Conservation (phyloP, 306 rosid genomes). For the Corylus heterophylla region DNA sequence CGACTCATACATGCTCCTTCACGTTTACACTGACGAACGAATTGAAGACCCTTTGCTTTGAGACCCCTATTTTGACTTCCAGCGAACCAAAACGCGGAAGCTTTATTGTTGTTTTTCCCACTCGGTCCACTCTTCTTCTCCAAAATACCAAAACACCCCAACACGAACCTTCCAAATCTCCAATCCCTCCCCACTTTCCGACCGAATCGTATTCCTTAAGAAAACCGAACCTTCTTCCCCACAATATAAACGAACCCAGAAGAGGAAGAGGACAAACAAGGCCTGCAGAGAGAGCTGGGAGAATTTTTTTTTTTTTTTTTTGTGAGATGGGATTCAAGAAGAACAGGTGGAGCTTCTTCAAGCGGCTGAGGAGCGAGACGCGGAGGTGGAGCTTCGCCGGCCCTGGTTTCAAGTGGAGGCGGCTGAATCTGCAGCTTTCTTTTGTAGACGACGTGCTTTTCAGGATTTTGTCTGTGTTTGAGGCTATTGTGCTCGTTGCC, state of each 20-base stretch:
- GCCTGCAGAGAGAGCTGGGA: neutral
- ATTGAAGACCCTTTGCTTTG: too few species aligned
- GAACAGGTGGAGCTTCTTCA: constrained; percentile 38
- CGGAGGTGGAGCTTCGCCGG: constrained; percentile 47
- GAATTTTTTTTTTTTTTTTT: too few species aligned
- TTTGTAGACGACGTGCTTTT: constrained; percentile 54
- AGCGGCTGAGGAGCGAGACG: constrained; percentile 48
- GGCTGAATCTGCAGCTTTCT: constrained; percentile 41
- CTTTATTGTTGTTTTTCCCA: too few species aligned
- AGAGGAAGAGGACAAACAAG: neutral
- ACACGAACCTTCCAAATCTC: neutral
- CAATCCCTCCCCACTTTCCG: neutral
- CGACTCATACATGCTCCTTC: too few species aligned
- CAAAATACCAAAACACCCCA: too few species aligned
- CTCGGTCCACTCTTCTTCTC: too few species aligned
- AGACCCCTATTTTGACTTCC: too few species aligned
- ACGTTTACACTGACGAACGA: too few species aligned
- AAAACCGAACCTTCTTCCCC: constrained; percentile 21
- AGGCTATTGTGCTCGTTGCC: constrained; percentile 49
- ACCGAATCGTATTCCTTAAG: constrained; percentile 8
- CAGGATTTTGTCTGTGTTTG: constrained; percentile 56
- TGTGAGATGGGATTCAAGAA: constrained; percentile 38
- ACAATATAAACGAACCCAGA: neutral
- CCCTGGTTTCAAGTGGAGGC: constrained; percentile 54
- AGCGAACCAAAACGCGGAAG: too few species aligned